phyloP scores from a whole-genome alignment of 192 early-diverging fungal genomes.

The Podila verticillata region DNA sequence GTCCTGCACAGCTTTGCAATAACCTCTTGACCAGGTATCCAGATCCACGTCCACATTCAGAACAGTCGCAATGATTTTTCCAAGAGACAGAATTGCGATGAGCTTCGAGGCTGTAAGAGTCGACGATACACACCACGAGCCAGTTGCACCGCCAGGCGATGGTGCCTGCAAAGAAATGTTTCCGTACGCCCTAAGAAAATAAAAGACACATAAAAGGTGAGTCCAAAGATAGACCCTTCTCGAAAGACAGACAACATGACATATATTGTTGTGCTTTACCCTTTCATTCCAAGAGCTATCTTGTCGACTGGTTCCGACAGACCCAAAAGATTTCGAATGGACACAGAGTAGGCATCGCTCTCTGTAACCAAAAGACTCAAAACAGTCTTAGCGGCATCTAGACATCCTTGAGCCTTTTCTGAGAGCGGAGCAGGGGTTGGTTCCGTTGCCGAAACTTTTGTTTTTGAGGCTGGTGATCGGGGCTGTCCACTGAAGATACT shows the following conservation, averaged over 20 bases:
- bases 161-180: slow-evolving; percentile 72
- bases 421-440: slow-evolving; percentile 1
- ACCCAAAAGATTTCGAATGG: slow-evolving; percentile 33
- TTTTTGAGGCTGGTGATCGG: not conserved
- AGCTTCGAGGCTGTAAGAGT: slow-evolving; percentile 73
- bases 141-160: slow-evolving; percentile 6
- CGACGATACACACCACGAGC: slow-evolving; percentile 69
- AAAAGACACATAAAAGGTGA: not conserved
- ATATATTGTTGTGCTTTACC: slow-evolving; percentile 24
- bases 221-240: too few species aligned
- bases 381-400: slow-evolving; percentile 22
- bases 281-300: slow-evolving; percentile 63
- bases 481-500: slow-evolving; percentile 12
- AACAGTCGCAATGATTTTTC: slow-evolving; percentile 23
- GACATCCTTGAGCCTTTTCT: slow-evolving; percentile 22
- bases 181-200: slow-evolving; percentile 64
- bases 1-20: slow-evolving; percentile 59
- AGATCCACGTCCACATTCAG: slow-evolving; percentile 31
- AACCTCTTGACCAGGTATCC: slow-evolving; percentile 61
- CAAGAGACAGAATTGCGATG: slow-evolving; percentile 63
- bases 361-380: slow-evolving; percentile 27
- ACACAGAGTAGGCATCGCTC: slow-evolving; percentile 27
- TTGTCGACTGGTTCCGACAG: slow-evolving; percentile 15
- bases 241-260: too few species aligned
- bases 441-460: not conserved